phyloP scores from a whole-genome alignment of 2,329 filamentous ascomycete genomes.

The Pseudogymnoascus sp. region DNA sequence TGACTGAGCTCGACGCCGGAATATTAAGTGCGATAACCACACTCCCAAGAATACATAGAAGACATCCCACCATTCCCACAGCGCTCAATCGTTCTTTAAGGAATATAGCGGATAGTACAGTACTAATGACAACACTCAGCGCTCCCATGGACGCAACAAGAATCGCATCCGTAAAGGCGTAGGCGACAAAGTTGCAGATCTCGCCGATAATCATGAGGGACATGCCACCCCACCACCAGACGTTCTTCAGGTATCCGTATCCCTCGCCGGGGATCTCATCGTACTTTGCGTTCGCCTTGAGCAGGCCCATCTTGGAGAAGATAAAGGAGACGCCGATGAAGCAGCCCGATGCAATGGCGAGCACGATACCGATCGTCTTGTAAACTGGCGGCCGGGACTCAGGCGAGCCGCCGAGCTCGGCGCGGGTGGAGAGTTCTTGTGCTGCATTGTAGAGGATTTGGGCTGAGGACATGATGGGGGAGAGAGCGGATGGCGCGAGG shows the following conservation, averaged over 20 bases:
- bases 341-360: conserved; percentile 78
- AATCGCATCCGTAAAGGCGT: conserved; percentile 94
- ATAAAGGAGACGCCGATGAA: conserved; percentile 97
- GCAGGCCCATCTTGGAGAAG: conserved; percentile 83
- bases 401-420: neutral
- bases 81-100: conserved; percentile 92
- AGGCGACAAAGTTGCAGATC: conserved; percentile 94
- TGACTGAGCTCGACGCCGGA: conserved; percentile 74
- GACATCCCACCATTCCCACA: conserved; percentile 92
- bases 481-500: neutral
- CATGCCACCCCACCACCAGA: conserved; percentile 95
- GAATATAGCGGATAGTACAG: conserved; percentile 86
- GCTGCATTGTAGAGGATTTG: neutral
- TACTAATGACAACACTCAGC: conserved; percentile 84
- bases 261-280: conserved; percentile 92
- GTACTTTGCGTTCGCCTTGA: conserved; percentile 93
- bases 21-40: conserved; percentile 94
- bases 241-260: conserved; percentile 93
- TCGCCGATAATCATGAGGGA: conserved; percentile 94
- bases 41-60: conserved; percentile 87
- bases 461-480: neutral
- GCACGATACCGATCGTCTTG: conserved; percentile 77
- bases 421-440: neutral
- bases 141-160: conserved; percentile 88
- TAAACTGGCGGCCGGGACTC: conserved; percentile 39